Conservation (phyloP, 2,329 filamentous ascomycete genomes). For the Trichoderma polysporum region DNA sequence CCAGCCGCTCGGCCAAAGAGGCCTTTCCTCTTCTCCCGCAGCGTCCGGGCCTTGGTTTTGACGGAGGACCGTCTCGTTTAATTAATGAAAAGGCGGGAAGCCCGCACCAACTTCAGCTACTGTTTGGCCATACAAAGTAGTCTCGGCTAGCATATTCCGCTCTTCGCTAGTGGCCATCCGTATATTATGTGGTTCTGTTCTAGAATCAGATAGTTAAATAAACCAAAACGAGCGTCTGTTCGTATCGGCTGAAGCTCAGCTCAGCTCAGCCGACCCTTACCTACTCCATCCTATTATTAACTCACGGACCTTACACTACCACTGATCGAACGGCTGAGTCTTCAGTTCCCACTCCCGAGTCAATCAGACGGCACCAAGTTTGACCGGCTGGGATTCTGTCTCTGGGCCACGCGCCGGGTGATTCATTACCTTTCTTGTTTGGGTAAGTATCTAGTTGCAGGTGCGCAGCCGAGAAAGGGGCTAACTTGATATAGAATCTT, state of each 20-base stretch:
- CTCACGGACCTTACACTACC: not conserved
- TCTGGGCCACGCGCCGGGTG: not conserved
- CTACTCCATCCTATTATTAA: not conserved
- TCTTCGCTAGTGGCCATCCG: not conserved
- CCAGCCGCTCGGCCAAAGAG: not conserved
- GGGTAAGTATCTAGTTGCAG: not conserved
- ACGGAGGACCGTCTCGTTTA: not conserved
- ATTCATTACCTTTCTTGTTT: conserved; percentile 5
- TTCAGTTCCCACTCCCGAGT: not conserved
- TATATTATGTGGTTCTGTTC: conserved; percentile 7
- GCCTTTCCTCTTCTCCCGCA: not conserved
- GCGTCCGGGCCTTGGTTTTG: not conserved
- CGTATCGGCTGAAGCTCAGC: conserved; percentile 6
- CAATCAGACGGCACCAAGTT: conserved; percentile 14
- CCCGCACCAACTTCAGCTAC: not conserved
- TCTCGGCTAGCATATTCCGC: conserved; percentile 1
- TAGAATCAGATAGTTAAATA: not conserved
- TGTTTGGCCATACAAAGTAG: not conserved
- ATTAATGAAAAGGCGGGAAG: not conserved
- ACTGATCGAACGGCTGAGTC: not conserved
- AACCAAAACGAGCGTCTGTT: not conserved
- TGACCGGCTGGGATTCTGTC: not conserved
- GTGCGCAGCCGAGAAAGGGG: not conserved
- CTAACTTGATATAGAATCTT: conserved; percentile 1
- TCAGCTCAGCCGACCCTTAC: conserved; percentile 12